These are phyloP conservation scores for Tylopilus rubrobrunneus DNA, from an alignment of 768 basidiomycete species.

Conservation along the genomic window DNA sequence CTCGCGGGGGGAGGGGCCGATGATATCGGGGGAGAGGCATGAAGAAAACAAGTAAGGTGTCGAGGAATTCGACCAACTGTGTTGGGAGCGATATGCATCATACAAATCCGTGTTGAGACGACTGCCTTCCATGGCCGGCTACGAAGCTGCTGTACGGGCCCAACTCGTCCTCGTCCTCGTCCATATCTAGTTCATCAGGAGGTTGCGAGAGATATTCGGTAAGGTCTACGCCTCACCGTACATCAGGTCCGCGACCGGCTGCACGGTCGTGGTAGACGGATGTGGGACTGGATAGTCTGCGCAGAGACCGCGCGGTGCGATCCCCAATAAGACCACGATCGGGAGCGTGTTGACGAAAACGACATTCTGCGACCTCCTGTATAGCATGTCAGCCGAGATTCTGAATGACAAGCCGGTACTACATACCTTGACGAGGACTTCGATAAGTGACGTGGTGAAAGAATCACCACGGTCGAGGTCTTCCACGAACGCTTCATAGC, in stretches of 20 bases:
- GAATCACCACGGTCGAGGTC: constrained; percentile 77
- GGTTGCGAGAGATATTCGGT: constrained; percentile 52
- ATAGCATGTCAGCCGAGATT: not conserved
- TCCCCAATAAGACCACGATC: constrained; percentile 65
- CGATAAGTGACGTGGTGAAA: constrained; percentile 71
- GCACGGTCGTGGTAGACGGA: constrained; percentile 52
- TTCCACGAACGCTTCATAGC: constrained; percentile 71
- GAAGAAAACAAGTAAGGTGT: constrained; percentile 22
- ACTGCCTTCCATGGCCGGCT: constrained; percentile 45
- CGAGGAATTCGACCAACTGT: constrained; percentile 28
- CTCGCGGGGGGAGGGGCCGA: constrained; percentile 23
- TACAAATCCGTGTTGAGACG: constrained; percentile 59
- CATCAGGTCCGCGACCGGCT: constrained; percentile 34
- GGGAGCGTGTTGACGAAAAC: constrained; percentile 44
- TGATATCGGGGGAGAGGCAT: constrained; percentile 25
- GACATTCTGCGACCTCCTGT: constrained; percentile 77
- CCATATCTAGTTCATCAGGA: constrained; percentile 54
- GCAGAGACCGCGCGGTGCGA: constrained; percentile 60
- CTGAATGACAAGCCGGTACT: not conserved
- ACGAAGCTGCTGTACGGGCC: constrained; percentile 36
- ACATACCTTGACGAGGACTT: constrained; percentile 74
- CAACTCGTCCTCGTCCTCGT: constrained; percentile 69
- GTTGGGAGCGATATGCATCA: constrained; percentile 53
- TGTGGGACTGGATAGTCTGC: constrained; percentile 48
- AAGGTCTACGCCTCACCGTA: constrained; percentile 35